Percentiles rank a stretch among this genome's conserved stretches.
Evolutionary conservation across 441 rosid genomes (phyloP).

Genomic region (Daphne laureola): DNA sequence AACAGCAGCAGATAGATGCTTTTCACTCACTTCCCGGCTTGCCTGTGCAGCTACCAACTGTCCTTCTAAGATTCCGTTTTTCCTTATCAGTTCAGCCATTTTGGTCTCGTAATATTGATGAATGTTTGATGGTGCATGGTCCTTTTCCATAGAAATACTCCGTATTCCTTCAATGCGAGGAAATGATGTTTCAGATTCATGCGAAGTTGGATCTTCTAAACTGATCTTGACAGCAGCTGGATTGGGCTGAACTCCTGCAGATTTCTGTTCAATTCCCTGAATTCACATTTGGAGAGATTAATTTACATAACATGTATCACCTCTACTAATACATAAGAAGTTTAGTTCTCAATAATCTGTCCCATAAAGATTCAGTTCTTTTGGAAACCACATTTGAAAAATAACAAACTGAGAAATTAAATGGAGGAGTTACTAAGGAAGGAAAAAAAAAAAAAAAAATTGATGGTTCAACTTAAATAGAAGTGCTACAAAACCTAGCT

Average conservation of each 20-base stretch:
- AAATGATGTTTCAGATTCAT: constrained; percentile 34
- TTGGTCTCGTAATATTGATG: constrained; percentile 66
- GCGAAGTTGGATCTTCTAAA: constrained; percentile 37
- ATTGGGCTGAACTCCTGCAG: constrained; percentile 17
- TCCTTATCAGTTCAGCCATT: constrained; percentile 60
- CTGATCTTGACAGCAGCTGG: constrained; percentile 35
- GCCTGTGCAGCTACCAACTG: constrained; percentile 66
- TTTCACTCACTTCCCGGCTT: constrained; percentile 71
- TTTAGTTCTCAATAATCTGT: too few species aligned
- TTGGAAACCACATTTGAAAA: too few species aligned
- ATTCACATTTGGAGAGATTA: constrained; percentile 16
- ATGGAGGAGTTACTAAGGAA: too few species aligned
- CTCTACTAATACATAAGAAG: too few species aligned
- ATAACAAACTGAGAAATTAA: too few species aligned
- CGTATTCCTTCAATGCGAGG: constrained; percentile 32
- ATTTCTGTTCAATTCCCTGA: constrained; percentile 46
- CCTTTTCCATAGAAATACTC: constrained; percentile 31
- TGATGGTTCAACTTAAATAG: too few species aligned
- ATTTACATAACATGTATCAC: not conserved
- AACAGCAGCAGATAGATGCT: constrained; percentile 49
- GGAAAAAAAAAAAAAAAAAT: too few species aligned
- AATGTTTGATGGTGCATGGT: constrained; percentile 54
- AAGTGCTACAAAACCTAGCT: too few species aligned
- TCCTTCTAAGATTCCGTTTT: constrained; percentile 71
- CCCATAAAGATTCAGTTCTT: too few species aligned